These are phyloP conservation scores for Trametes maxima DNA, from an alignment of 768 basidiomycete genomes.

Conservation along the genomic window DNA sequence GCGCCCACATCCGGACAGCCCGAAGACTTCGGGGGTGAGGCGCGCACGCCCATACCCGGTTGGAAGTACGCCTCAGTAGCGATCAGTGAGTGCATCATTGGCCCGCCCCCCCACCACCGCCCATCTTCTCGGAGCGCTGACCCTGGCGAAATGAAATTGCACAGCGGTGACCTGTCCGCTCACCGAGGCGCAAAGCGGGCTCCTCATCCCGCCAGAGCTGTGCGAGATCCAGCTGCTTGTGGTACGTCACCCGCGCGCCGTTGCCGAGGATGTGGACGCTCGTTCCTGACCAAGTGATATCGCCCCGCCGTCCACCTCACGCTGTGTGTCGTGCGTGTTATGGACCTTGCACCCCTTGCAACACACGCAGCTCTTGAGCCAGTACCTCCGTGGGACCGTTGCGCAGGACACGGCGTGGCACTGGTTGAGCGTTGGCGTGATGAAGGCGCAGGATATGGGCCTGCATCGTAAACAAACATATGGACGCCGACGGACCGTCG, in stretches of 20 bases:
- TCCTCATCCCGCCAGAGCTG: conserved; percentile 56
- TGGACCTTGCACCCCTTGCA: neutral
- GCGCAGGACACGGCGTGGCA: conserved; percentile 47
- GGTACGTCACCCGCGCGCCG: conserved; percentile 33
- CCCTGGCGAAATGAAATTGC: neutral
- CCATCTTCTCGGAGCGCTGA: neutral
- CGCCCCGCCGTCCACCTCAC: too few relatives aligned
- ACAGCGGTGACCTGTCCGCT: conserved; percentile 5
- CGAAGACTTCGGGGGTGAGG: conserved; percentile 23
- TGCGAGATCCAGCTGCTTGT: conserved; percentile 64
- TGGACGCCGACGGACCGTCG: conserved; percentile 32
- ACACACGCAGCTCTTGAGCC: conserved; percentile 46
- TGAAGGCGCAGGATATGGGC: conserved; percentile 59
- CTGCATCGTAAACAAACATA: conserved; percentile 45
- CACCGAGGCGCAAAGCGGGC: conserved; percentile 50
- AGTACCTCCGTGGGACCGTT: conserved; percentile 47
- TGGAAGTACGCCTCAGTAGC: conserved; percentile 60
- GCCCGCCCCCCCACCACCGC: neutral
- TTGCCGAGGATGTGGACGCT: neutral
- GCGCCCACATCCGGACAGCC: neutral
- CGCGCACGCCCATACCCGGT: conserved; percentile 54
- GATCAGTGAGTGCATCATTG: conserved; percentile 41
- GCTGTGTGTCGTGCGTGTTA: too few relatives aligned
- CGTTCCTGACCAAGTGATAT: neutral
- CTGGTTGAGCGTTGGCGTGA: conserved; percentile 37